Evolutionary conservation across 306 rosid species (phyloP).

Genomic region (Vigna nakashimae): DNA sequence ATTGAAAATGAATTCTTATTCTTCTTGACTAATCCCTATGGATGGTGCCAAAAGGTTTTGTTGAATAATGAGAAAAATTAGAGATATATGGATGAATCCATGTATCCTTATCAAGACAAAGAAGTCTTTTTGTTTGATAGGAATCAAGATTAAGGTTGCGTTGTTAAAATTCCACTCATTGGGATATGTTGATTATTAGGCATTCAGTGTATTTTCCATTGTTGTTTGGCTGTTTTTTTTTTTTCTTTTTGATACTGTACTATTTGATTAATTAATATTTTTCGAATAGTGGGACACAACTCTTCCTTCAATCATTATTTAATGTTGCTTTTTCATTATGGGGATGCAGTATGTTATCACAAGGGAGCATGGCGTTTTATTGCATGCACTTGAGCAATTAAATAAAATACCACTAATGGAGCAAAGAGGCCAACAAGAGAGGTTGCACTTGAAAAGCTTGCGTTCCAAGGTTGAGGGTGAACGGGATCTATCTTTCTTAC

Average conservation of each 20-base stretch:
- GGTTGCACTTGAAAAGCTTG: slow-evolving; percentile 83
- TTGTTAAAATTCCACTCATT: background rate
- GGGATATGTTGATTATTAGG: slow-evolving; percentile 13
- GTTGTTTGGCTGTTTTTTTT: background rate
- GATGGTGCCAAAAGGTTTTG: background rate
- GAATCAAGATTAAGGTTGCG: slow-evolving; percentile 22
- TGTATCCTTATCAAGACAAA: background rate
- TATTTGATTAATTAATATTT: slow-evolving; percentile 30
- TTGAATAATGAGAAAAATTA: background rate
- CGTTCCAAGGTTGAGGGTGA: slow-evolving; percentile 71
- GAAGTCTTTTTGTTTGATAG: background rate
- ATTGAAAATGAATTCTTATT: background rate
- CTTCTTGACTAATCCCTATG: background rate
- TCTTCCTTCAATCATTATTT: slow-evolving; percentile 12
- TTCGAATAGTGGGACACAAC: slow-evolving; percentile 10
- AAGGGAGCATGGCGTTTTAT: slow-evolving; percentile 78
- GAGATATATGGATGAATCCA: background rate
- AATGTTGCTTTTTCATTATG: slow-evolving; percentile 33
- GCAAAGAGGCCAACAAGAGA: slow-evolving; percentile 94
- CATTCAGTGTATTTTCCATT: background rate
- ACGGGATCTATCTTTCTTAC: slow-evolving; percentile 77
- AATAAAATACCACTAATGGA: slow-evolving; percentile 94
- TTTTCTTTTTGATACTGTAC: background rate
- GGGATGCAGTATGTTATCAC: slow-evolving; percentile 82
- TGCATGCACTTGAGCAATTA: slow-evolving; percentile 90